phyloP scores from a whole-genome alignment of 2,329 filamentous ascomycete genomes.

The Pseudogymnoascus sp. region DNA sequence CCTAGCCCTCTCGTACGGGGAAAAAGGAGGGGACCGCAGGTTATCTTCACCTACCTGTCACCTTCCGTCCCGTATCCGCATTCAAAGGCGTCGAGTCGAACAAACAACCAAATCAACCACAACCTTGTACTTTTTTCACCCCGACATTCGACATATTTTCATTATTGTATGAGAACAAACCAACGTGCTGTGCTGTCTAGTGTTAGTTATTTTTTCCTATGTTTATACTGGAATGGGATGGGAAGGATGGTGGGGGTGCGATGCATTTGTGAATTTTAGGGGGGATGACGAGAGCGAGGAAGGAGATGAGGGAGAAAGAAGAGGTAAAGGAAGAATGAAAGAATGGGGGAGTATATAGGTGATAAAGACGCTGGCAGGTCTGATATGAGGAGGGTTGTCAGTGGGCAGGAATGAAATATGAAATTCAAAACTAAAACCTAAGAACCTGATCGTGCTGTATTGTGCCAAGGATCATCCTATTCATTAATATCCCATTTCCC shows the following conservation, averaged over 20 bases:
- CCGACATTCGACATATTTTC: not conserved
- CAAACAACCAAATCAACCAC: not conserved
- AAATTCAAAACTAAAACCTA: not conserved
- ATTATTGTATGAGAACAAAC: not conserved
- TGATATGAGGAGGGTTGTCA: not conserved
- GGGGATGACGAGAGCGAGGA: not conserved
- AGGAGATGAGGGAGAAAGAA: not conserved
- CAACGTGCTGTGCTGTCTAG: not conserved
- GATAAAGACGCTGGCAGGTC: not conserved
- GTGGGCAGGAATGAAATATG: not conserved
- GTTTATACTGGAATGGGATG: not conserved
- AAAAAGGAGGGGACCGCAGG: not conserved
- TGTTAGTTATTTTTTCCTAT: not conserved
- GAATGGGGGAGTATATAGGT: not conserved
- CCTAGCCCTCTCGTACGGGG: not conserved
- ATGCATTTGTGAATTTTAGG: not conserved
- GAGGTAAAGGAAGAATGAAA: not conserved
- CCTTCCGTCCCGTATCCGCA: no score
- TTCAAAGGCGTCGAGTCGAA: not conserved
- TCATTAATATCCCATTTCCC: no score
- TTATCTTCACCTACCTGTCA: not conserved
- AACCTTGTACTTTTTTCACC: not conserved
- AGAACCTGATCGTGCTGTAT: not conserved
- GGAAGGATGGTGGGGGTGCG: not conserved
- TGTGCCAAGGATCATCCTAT: no score